These are phyloP conservation scores for Rickenella mellea DNA, from an alignment of 768 basidiomycete species.

Conservation along the genomic window DNA sequence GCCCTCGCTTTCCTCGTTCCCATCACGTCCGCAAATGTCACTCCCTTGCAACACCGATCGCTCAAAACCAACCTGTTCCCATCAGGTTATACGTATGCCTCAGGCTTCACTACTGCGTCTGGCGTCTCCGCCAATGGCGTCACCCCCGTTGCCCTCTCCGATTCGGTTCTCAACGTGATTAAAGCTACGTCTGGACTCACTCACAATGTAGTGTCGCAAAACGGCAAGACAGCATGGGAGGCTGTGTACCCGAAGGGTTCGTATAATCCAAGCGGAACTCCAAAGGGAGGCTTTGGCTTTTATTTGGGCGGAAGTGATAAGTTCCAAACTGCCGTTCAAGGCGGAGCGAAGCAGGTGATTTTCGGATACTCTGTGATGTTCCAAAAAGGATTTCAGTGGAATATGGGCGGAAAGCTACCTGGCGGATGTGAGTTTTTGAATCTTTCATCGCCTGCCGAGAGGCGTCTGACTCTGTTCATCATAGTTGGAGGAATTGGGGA, in stretches of 20 bases:
- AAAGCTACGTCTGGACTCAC: background rate
- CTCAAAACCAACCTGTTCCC: background rate
- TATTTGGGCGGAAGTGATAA: constrained; percentile 50
- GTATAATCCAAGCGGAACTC: constrained; percentile 35
- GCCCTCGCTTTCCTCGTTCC: too few species aligned
- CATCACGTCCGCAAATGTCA: too few species aligned
- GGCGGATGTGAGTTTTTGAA: constrained; percentile 40
- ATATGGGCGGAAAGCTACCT: constrained; percentile 64
- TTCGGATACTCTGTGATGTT: constrained; percentile 58
- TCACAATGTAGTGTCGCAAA: constrained; percentile 29
- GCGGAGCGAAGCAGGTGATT: constrained; percentile 55
- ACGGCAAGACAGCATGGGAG: constrained; percentile 42
- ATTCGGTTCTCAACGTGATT: constrained; percentile 1
- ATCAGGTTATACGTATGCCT: background rate
- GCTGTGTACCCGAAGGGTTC: constrained; percentile 50
- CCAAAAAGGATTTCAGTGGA: constrained; percentile 51
- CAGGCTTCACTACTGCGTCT: constrained; percentile 1
- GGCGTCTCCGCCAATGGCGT: background rate
- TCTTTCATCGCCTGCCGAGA: background rate
- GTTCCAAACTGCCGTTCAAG: constrained; percentile 35
- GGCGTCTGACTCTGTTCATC: too few species aligned
- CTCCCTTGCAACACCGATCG: background rate
- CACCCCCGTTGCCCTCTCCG: background rate
- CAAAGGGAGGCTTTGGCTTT: constrained; percentile 61
- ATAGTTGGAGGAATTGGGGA: constrained; percentile 41